These are phyloP conservation scores for Inosperma sp. DNA, from an alignment of 768 basidiomycete species.

Conservation along the genomic window DNA sequence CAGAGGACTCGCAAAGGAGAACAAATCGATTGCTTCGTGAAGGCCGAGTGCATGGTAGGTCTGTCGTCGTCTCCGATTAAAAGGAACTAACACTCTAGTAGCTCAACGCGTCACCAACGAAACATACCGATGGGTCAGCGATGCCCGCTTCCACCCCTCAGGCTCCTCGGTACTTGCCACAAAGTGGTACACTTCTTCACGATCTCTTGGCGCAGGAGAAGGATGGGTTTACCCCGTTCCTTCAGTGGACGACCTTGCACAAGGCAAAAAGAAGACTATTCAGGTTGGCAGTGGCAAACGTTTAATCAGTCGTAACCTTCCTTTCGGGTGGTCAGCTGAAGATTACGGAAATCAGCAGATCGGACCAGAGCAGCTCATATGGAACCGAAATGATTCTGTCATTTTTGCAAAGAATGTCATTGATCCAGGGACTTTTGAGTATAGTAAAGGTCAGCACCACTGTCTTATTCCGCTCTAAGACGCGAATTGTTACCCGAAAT, in stretches of 20 bases:
- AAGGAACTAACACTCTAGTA: no score
- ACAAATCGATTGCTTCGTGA: constrained; percentile 49
- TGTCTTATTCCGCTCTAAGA: background rate
- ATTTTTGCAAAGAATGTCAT: constrained; percentile 64
- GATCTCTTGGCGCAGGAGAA: constrained; percentile 68
- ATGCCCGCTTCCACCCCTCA: constrained; percentile 67
- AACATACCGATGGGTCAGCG: constrained; percentile 67
- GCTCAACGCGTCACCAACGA: constrained; percentile 62
- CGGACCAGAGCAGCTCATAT: constrained; percentile 68
- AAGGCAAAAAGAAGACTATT: constrained; percentile 24
- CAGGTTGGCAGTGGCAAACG: constrained; percentile 46
- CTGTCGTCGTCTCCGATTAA: no score
- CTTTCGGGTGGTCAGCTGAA: constrained; percentile 54
- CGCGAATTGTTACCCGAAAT: background rate
- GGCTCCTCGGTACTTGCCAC: constrained; percentile 63
- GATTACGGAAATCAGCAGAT: constrained; percentile 68
- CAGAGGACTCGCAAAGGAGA: constrained; percentile 47
- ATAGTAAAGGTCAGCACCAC: constrained; percentile 55
- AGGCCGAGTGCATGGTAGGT: constrained; percentile 48
- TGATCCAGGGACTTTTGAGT: constrained; percentile 48
- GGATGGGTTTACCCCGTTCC: constrained; percentile 66
- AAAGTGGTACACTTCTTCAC: constrained; percentile 59
- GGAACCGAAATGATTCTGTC: constrained; percentile 51
- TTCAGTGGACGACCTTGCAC: constrained; percentile 31
- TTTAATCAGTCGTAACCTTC: constrained; percentile 52